Percentiles rank a stretch among this genome's conserved stretches.
phyloP scores from a whole-genome alignment of 805 yeast species.

The Middelhovenomyces tepae region DNA sequence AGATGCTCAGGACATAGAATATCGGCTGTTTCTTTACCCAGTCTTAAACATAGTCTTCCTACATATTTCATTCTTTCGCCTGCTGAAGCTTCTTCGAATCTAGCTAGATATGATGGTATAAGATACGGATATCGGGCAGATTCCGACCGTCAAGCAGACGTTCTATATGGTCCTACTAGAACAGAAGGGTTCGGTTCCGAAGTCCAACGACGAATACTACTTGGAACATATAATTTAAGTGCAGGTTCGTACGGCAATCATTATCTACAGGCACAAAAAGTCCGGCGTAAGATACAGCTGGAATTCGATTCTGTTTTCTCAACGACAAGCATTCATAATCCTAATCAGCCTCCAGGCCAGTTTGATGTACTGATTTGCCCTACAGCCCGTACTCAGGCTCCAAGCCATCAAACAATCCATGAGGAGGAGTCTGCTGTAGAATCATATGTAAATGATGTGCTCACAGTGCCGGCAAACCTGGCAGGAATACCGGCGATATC shows the following conservation, averaged over 20 bases:
- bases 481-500: conserved; percentile 86
- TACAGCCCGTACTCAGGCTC: conserved; percentile 54
- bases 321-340: conserved; percentile 36
- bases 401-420: conserved; percentile 38
- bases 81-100: conserved; percentile 89
- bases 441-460: conserved; percentile 69
- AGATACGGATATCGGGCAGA: conserved; percentile 61
- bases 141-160: conserved; percentile 19
- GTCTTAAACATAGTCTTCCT: conserved; percentile 57
- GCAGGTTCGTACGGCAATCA: conserved; percentile 66
- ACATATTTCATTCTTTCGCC: conserved; percentile 83
- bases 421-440: conserved; percentile 38
- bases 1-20: conserved; percentile 43
- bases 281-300: conserved; percentile 49
- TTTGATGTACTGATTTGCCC: conserved; percentile 72
- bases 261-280: conserved; percentile 62
- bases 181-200: conserved; percentile 65
- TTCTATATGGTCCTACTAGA: conserved; percentile 53
- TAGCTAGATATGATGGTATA: conserved; percentile 84
- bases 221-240: conserved; percentile 82
- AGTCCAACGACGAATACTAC: conserved; percentile 69
- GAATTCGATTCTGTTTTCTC: conserved; percentile 63
- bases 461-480: conserved; percentile 83
- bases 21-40: conserved; percentile 60
- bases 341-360: conserved; percentile 13